Evolutionary conservation across 495 filamentous ascomycete species (phyloP).

Genomic region (Thozetella sp.): DNA sequence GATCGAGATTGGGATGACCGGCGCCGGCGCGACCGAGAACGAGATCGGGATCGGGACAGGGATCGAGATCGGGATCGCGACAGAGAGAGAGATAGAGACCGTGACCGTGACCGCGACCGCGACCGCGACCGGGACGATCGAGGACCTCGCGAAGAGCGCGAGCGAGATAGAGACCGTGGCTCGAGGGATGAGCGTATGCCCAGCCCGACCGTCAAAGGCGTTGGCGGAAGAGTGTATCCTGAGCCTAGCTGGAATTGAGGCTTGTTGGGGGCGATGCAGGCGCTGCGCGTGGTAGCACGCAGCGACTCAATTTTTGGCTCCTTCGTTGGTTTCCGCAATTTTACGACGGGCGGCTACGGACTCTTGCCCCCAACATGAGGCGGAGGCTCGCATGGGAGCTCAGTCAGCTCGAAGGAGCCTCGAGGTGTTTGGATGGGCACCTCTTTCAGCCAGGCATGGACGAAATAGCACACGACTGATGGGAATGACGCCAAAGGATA

Average conservation of each 20-base stretch:
- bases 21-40: not conserved
- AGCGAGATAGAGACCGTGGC: slow-evolving; percentile 21
- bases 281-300: not conserved
- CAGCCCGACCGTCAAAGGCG: slow-evolving; percentile 4
- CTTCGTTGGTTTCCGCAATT: not conserved
- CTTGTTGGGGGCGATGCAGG: not conserved
- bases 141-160: slow-evolving; percentile 23
- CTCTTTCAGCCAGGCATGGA: not conserved
- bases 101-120: slow-evolving; percentile 30
- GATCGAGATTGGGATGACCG: slow-evolving; percentile 12
- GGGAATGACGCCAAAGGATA: not conserved
- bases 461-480: not conserved
- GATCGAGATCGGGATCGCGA: slow-evolving; percentile 16
- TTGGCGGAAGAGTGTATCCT: not conserved
- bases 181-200: slow-evolving; percentile 3
- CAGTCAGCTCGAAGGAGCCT: not conserved
- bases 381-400: not conserved
- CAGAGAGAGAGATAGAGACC: slow-evolving; percentile 10
- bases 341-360: no score
- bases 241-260: not conserved
- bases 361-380: not conserved
- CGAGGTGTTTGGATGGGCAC: not conserved
- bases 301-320: not conserved
- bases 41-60: slow-evolving; percentile 16
- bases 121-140: slow-evolving; percentile 13